Evolutionary conservation across 2,329 filamentous ascomycete species (phyloP).

Genomic region (Macrophomina pseudophaseolina): DNA sequence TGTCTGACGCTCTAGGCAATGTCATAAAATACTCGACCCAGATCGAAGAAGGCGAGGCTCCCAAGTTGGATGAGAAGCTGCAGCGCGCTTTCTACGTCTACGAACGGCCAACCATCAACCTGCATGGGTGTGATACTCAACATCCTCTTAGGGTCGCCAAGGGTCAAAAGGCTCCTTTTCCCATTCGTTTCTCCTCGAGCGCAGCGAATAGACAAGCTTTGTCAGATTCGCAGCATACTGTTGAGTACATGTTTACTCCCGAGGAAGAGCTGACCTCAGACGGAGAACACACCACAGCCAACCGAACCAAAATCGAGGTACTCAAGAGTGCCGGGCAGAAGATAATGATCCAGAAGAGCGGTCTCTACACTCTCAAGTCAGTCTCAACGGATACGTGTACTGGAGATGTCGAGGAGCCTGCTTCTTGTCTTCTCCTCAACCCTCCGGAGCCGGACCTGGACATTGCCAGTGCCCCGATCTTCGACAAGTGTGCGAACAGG

Average conservation of each 20-base stretch:
- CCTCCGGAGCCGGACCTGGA: constrained; percentile 83
- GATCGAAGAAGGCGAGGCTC: constrained; percentile 70
- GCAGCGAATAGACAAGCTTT: constrained; percentile 56
- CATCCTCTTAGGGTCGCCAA: constrained; percentile 83
- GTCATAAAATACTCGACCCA: constrained; percentile 72
- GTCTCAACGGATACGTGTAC: constrained; percentile 81
- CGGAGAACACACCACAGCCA: constrained; percentile 65
- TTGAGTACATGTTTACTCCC: constrained; percentile 84
- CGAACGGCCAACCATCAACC: constrained; percentile 76
- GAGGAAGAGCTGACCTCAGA: constrained; percentile 70
- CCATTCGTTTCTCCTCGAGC: constrained; percentile 70
- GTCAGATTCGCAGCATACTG: constrained; percentile 69
- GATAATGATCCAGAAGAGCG: constrained; percentile 74
- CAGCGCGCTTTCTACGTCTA: constrained; percentile 83
- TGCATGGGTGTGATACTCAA: constrained; percentile 78
- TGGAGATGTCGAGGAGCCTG: constrained; percentile 89
- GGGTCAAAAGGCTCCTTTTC: constrained; percentile 70
- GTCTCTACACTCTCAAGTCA: constrained; percentile 83
- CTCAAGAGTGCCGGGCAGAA: constrained; percentile 67
- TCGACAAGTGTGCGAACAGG: constrained; percentile 93
- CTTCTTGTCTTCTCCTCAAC: constrained; percentile 90
- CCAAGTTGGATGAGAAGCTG: constrained; percentile 54
- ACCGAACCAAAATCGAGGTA: constrained; percentile 61
- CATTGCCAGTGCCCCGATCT: constrained; percentile 78
- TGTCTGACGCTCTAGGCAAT: constrained; percentile 90